Percentiles rank a stretch among this genome's conserved stretches.
These are phyloP conservation scores for Trichoderma gracile DNA, from an alignment of 2,329 filamentous ascomycete species.

Conservation along the genomic window DNA sequence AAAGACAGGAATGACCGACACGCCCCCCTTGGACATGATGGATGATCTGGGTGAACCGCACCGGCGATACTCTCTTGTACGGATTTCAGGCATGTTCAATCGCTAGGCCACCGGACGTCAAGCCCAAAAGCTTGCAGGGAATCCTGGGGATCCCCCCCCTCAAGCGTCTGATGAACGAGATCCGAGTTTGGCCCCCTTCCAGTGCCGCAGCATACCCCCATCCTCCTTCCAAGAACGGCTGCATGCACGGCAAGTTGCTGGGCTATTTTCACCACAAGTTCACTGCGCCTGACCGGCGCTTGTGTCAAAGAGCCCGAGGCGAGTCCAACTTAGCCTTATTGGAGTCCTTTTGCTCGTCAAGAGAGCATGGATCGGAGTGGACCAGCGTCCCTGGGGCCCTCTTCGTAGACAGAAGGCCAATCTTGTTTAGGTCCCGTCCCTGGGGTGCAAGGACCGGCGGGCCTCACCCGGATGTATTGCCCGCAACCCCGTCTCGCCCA, in stretches of 20 bases:
- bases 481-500: conserved; percentile 19
- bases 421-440: conserved; percentile 40
- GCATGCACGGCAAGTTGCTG: conserved; percentile 41
- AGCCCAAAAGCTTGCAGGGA: conserved; percentile 22
- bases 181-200: conserved; percentile 25
- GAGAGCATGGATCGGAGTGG: conserved; percentile 29
- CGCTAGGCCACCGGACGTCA: conserved; percentile 20
- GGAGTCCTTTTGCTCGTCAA: conserved; percentile 25
- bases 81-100: conserved; percentile 11
- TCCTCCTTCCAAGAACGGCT: conserved; percentile 53
- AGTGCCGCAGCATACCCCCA: conserved; percentile 19
- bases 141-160: conserved; percentile 22
- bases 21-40: conserved; percentile 16
- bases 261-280: conserved; percentile 28
- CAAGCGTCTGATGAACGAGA: conserved; percentile 26
- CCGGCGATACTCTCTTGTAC: conserved; percentile 8
- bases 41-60: conserved; percentile 9
- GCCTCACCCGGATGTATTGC: conserved; percentile 22
- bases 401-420: conserved; percentile 24
- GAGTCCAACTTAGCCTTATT: conserved; percentile 33
- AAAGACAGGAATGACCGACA: neutral
- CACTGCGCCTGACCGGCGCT: conserved; percentile 33
- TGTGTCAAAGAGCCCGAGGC: conserved; percentile 36
- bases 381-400: conserved; percentile 22
- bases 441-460: conserved; percentile 38